Evolutionary conservation across 768 basidiomycete species (phyloP), one percentile per base, ranked within the genome.

Genomic region (Rhodotorula kratochvilovae): DNA sequence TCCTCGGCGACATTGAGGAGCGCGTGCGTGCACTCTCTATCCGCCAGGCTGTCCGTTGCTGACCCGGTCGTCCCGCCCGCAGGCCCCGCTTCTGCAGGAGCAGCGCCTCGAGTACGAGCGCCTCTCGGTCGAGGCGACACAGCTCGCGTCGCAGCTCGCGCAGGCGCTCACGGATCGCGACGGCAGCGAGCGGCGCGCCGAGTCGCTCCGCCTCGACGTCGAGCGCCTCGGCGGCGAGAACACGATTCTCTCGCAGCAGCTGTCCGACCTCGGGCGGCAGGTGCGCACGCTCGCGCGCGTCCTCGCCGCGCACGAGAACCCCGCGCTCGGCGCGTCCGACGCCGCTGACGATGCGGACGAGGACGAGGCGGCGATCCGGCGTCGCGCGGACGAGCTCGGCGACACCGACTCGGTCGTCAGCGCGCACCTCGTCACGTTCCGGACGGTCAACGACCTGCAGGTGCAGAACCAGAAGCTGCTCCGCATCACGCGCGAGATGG

Each of bases 71-170:
- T 19, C 16, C 45, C 35, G n/a, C 35, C n/a, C 58, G 33, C 73
- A 96, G 93, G 92, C 92, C 23, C 95, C 95, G 16, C 84, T 92
- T 35, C 84, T 99, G 15, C 87, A 89, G 25, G 90, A 95, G 80
- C 95, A 97, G 81, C 88, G 91, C 29, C 83, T 84, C 8, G 94
- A 97, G 80, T 93, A 95, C 78, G 89, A 90, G 74, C 88, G 90
- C 27, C 83, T 93, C 19, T 87, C 87, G 76, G 84, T 85, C 5
- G 92, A 95, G 79, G 88, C 90, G 7, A 82, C 87, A 39, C 88
- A 91, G 62, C 87, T 97, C 33, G 88, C 90, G 3, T 83, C 86
- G 21, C 91, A 95, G 72, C 86, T 97, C 12, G 83, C 91, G 0
- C 84, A 86, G 70, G 87, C 89, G 13, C 83, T 93, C 33, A 77